Conservation (phyloP, 2,329 filamentous ascomycete species). For the Alternaria longipes region DNA sequence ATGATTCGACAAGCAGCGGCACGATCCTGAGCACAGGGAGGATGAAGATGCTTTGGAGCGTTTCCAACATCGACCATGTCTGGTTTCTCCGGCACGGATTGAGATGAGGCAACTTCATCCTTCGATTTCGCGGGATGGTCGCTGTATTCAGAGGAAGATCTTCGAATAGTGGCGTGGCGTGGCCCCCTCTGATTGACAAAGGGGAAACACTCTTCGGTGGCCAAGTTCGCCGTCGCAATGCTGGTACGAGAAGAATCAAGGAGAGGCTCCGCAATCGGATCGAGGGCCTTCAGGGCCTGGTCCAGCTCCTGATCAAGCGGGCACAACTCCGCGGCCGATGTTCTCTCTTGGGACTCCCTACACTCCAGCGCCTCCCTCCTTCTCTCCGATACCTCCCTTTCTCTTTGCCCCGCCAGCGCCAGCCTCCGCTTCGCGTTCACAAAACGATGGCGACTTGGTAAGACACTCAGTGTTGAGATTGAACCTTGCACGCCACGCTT, state of each 20-base stretch:
- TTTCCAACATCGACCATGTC: not conserved
- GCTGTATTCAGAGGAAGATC: conserved; percentile 3
- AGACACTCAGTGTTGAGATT: not conserved
- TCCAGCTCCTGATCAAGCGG: not conserved
- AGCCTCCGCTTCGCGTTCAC: not conserved
- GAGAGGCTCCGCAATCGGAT: not conserved
- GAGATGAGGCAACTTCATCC: not conserved
- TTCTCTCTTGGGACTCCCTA: not conserved
- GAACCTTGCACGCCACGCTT: not conserved
- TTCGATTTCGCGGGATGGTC: not conserved
- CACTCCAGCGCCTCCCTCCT: not conserved
- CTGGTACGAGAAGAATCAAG: not conserved
- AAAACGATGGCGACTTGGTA: not conserved
- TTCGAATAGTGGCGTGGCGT: not conserved
- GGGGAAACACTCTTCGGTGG: not conserved
- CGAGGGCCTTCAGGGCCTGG: not conserved
- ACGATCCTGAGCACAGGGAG: not conserved
- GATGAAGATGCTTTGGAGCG: not conserved
- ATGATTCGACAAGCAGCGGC: not conserved
- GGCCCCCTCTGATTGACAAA: not conserved
- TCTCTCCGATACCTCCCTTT: not conserved
- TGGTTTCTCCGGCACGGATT: not conserved
- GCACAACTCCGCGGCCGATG: not conserved
- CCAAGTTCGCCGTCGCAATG: not conserved
- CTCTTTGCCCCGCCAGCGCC: fast-evolving